phyloP scores from a whole-genome alignment of 2,329 filamentous ascomycete species.

The Berkeleyomyces rouxiae region DNA sequence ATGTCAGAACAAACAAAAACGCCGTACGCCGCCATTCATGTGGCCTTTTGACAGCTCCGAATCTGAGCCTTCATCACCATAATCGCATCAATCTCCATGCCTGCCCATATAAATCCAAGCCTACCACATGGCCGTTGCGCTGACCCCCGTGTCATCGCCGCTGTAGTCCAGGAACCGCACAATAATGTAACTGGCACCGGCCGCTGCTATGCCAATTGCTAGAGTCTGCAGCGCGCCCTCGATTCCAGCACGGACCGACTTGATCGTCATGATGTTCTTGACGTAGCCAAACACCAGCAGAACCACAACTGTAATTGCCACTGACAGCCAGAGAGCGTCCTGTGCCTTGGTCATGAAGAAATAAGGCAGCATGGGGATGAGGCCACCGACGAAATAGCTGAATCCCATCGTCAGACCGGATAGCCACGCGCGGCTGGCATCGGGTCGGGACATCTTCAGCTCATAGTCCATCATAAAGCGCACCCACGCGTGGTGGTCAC shows the following conservation, averaged over 20 bases:
- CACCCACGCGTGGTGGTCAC: conserved; percentile 32
- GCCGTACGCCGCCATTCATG: not conserved
- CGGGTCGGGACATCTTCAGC: conserved; percentile 30
- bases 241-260: conserved; percentile 27
- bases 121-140: not conserved
- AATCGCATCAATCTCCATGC: not conserved
- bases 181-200: conserved; percentile 47
- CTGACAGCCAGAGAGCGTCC: conserved; percentile 39
- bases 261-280: conserved; percentile 39
- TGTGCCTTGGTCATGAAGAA: conserved; percentile 35
- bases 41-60: not conserved
- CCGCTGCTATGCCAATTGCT: conserved; percentile 46
- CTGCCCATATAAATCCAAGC: not conserved
- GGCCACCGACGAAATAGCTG: conserved; percentile 53
- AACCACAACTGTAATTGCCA: conserved; percentile 42
- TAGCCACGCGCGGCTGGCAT: conserved; percentile 29
- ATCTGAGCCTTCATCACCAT: not conserved
- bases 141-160: not conserved
- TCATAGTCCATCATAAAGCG: conserved; percentile 45
- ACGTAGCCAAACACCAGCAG: conserved; percentile 48
- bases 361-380: conserved; percentile 57
- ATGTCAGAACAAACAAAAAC: not conserved
- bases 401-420: conserved; percentile 49
- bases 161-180: conserved; percentile 36
- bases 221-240: conserved; percentile 48